Evolutionary conservation across 1,284 basidiomycete genomes (phyloP), one percentile per base, ranked within the genome.

Genomic region (Trametes pubescens): DNA sequence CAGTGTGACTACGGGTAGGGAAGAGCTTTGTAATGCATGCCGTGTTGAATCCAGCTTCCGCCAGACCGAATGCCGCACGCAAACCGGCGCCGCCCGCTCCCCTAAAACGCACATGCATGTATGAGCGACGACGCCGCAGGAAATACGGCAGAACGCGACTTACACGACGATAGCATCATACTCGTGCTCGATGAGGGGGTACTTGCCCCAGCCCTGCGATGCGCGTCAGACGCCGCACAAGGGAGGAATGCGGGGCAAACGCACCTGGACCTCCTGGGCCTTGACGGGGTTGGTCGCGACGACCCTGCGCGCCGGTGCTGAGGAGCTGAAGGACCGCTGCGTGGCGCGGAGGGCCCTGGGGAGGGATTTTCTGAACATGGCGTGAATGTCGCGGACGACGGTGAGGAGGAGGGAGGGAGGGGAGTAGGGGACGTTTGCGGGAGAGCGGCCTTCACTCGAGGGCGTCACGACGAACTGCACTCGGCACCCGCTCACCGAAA

Each of bases 11-110:
- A 79, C 98, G 89, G 32, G 98, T 99, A n/a, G 98, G 98, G 86
- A 99, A 99, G 26, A 99, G 87, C 82, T 99, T 99, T 72, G 97
- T 97, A 78, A 99, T 98, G 79, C 97, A 99, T 29, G 95, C 96
- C 44, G 95, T 99, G 79, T 99, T 99, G 80, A 99, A 92, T 61
- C 98, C 98, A 70, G 94, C 95, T 81, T 99, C 97, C 70, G 98
- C 98, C 52, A 99, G 90, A 83, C 98, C 98, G 80, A 99, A 99
- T 35, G 98, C 98, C 56, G 98, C 98, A 80, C 98, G 90, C 70
- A 99, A 86, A 83, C 98, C 98, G 62, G 98, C 96, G 80, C 98
- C 98, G 75, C 98, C 98, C 58, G 98, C 98, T 78, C 98, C 96
- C 67, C 95, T 96, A 47, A 43, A 43, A 59, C 29, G 52, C 32